Base-by-base conservation (phyloP, 129 eudicot species). In the Flaveria robusta region DNA sequence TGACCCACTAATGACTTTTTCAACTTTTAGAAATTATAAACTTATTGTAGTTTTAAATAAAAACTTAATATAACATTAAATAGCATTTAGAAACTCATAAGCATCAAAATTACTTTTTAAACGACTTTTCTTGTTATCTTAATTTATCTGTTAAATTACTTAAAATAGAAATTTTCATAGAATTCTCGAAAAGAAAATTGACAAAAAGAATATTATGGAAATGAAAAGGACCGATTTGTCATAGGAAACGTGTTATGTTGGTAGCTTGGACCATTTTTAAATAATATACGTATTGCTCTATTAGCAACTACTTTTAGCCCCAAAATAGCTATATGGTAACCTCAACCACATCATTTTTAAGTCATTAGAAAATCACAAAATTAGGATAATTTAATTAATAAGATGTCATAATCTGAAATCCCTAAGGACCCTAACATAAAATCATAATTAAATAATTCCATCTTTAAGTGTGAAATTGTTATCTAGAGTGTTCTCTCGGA, bases 191-290 rank as follows among this genome's bases (percentile, higher is more conserved):
- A 14, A 74, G 22, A 62, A n/a, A 47, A 11, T 20, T 66, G 64
- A 12, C 42, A 66, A 24, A 66, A 79, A 72, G 68, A 80, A 54
- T 74, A 56, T 70, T 46, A 65, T 13, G 54, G 14, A 54, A 18
- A 37, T 74, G 83, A 80, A 67, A 74, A 74, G 5, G 70, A 80
- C 51, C n/a, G 63, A 27, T 66, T 67, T 58, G 45, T 50, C 55
- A 78, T 22, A 78, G 66, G 63, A 73, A 62, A 73, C 70, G 18
- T 64, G 68, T 71, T 34, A 71, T 63, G 81, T 77, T 46, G 64
- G 69, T 45, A 12, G 59, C 14, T 54, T 41, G 70, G 75, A 80
- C 84, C 75, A 54, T 75, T 55, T 60, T 47, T 47, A 11, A 43
- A 46, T n/a, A 19, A 39, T 52, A 18, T 59, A 72, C 51, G 69